phyloP scores from a whole-genome alignment of 371 early-diverging fungal genomes.

The Mortierella sp. region DNA sequence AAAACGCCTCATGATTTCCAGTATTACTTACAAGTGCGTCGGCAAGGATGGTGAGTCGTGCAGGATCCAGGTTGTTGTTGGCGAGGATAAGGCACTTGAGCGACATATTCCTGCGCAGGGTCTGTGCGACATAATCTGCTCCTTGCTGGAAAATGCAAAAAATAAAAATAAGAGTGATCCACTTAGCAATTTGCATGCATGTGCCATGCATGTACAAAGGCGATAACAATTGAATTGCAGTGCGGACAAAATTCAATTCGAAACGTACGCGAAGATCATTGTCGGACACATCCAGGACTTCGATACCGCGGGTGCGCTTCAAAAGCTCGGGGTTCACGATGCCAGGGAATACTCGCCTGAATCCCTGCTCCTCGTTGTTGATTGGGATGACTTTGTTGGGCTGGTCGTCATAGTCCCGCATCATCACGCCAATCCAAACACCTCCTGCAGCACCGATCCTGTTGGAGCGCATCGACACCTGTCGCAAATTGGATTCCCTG shows the following conservation, averaged over 20 bases:
- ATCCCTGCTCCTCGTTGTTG: constrained; percentile 58
- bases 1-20: not conserved
- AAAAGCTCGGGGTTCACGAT: constrained; percentile 45
- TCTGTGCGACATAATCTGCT: constrained; percentile 74
- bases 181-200: not conserved
- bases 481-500: constrained; percentile 62
- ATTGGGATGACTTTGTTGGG: constrained; percentile 36
- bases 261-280: constrained; percentile 67
- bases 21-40: constrained; percentile 69
- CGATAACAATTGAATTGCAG: not conserved
- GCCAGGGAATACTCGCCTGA: constrained; percentile 54
- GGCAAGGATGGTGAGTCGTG: constrained; percentile 65
- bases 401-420: constrained; percentile 71
- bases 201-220: not conserved
- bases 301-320: constrained; percentile 60
- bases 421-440: constrained; percentile 73
- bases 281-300: constrained; percentile 61
- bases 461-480: constrained; percentile 69
- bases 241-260: not conserved
- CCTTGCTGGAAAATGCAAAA: constrained; percentile 58
- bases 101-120: constrained; percentile 69
- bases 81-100: constrained; percentile 63
- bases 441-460: constrained; percentile 66
- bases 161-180: not conserved
- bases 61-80: constrained; percentile 71